Evolutionary conservation across 352 stramenopile genomes (phyloP), one percentile per base, ranked within the genome.

Genomic region (Aphanomyces cochlioides): DNA sequence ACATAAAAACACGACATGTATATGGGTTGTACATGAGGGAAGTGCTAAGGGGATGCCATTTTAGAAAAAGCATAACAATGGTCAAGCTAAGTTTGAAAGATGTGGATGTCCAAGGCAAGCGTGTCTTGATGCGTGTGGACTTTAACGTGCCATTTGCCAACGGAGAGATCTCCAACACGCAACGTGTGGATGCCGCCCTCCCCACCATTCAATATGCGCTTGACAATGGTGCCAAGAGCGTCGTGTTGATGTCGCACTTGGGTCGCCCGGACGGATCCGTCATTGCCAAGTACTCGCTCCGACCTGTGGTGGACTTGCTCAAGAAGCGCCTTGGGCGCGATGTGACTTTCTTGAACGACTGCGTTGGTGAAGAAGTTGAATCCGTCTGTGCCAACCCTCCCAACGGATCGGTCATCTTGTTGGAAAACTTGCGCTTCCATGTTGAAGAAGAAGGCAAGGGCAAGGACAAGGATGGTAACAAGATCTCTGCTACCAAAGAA

Each of bases 361-460:
- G 96, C 76, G 92, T 99, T 12, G 97, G 98, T 53, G 66, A 85
- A 7, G 92, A 98, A 67, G 84, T 95, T 36, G 87, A 95, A 72
- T 78, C 83, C 19, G 84, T 79, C 7, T 93, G 85, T 66, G 82
- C 83, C 6, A 72, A 85, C 72, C 85, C 87, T 15, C 73, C 77
- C n/a, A 73, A 83, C 8, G 85, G 85, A 69, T 90, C 77, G 64
- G 91, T 99, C 19, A 85, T 99, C 40, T 75, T 99, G 54, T 86
- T 99, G 3, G 97, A 99, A 79, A 99, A 99, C 82, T 89, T 99
- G 48, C 93, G 98, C 56, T 99, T 99, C 82, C 94, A 99, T 80
- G 87, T 91, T 6, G 97, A 97, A 61, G 98, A 99, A 79, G 92
- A 98, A 72, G 90, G 87, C 73, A 96, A 96, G 74, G 86, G 82